These are phyloP conservation scores for Fragaria ananassa DNA, from an alignment of 306 rosid genomes.

Conservation along the genomic window DNA sequence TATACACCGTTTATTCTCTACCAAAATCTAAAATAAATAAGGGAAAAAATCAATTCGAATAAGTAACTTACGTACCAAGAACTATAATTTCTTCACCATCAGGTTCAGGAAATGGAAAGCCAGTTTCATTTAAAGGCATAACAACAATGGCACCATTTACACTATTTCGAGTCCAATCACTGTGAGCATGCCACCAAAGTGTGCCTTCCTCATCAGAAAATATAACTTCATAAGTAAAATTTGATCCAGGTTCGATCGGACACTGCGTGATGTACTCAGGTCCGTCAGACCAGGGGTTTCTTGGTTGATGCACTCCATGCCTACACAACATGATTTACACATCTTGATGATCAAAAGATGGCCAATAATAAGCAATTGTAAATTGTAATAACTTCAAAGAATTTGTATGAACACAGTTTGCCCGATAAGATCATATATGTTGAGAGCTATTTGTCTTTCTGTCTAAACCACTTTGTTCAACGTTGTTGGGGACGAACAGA, in stretches of 20 bases:
- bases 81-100: slow-evolving; percentile 14
- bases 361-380: too few species aligned
- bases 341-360: too few species aligned
- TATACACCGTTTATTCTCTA: too few species aligned
- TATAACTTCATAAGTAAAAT: slow-evolving; percentile 31
- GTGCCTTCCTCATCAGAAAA: slow-evolving; percentile 37
- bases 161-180: slow-evolving; percentile 36
- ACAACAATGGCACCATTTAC: slow-evolving; percentile 32
- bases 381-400: too few species aligned
- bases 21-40: too few species aligned
- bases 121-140: not conserved
- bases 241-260: slow-evolving; percentile 26
- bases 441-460: too few species aligned
- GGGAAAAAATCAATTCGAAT: too few species aligned
- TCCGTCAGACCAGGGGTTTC: slow-evolving; percentile 43
- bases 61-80: slow-evolving; percentile 11
- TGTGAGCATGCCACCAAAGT: slow-evolving; percentile 41
- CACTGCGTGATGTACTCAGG: slow-evolving; percentile 43
- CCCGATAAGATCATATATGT: too few species aligned
- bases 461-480: too few species aligned
- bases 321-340: not conserved
- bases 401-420: too few species aligned
- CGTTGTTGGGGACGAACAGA: not conserved
- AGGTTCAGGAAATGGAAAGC: slow-evolving; percentile 29
- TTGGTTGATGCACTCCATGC: slow-evolving; percentile 41